These are phyloP conservation scores for Rutstroemia sp. DNA, from an alignment of 2,329 filamentous ascomycete genomes.

Conservation along the genomic window DNA sequence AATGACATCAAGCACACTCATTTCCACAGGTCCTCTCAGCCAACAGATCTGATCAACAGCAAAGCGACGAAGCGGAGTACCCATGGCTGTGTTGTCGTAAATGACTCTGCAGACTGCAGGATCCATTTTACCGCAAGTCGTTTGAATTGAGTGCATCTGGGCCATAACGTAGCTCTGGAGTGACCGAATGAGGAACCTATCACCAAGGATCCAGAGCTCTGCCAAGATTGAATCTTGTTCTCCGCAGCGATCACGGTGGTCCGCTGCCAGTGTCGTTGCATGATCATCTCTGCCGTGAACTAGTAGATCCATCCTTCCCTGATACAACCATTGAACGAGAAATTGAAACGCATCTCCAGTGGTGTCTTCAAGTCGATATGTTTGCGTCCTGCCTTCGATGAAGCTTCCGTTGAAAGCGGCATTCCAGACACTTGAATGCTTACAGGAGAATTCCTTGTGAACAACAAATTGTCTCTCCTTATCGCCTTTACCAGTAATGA, in stretches of 20 bases:
- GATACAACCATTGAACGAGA: conserved; percentile 1
- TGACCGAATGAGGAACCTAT: background rate
- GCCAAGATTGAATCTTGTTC: background rate
- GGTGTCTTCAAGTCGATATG: background rate
- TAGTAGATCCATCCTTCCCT: background rate
- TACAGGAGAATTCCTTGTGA: background rate
- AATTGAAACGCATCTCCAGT: background rate
- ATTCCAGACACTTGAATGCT: background rate
- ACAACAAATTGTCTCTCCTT: background rate
- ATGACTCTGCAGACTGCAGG: background rate
- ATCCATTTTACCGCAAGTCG: background rate
- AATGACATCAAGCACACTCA: too few species aligned
- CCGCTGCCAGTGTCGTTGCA: too few species aligned
- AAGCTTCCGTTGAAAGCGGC: background rate
- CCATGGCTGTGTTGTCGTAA: background rate
- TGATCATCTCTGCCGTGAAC: background rate
- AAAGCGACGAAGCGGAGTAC: background rate
- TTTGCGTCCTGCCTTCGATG: background rate
- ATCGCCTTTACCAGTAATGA: background rate
- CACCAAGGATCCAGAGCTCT: background rate
- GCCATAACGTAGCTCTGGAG: background rate
- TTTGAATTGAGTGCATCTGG: background rate
- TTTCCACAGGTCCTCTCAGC: too few species aligned
- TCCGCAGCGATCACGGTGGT: background rate
- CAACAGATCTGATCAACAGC: background rate